Percentiles rank a stretch among this genome's conserved stretches.
Evolutionary conservation across 106 monocot genomes (phyloP).

Genomic region (Apostasia shenzhenica): DNA sequence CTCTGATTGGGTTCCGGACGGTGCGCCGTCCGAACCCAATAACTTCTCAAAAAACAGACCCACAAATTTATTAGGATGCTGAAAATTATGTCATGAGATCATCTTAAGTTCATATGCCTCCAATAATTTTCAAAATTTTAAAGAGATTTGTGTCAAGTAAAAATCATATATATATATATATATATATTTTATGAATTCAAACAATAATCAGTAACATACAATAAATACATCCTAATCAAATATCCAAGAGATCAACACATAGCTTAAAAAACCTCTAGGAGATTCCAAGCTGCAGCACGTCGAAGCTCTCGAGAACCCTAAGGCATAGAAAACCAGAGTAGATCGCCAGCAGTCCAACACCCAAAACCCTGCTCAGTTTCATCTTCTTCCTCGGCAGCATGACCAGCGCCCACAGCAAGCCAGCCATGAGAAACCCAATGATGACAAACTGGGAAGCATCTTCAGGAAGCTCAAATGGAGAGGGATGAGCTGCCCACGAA

Average conservation of each 20-base stretch:
- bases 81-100: no score
- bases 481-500: slow-evolving; percentile 2
- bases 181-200: no score
- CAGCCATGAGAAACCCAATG: slow-evolving; percentile 8
- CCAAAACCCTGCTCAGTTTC: slow-evolving; percentile 17
- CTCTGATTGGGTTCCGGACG: no score
- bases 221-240: background rate
- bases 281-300: background rate
- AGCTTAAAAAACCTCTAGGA: background rate
- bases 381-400: slow-evolving; percentile 9
- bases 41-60: no score
- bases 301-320: slow-evolving; percentile 10
- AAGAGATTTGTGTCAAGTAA: no score
- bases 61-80: no score
- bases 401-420: slow-evolving; percentile 16
- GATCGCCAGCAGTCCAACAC: slow-evolving; percentile 7
- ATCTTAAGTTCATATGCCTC: no score
- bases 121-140: no score
- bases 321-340: slow-evolving; percentile 22
- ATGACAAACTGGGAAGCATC: slow-evolving; percentile 3
- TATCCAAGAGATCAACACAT: background rate
- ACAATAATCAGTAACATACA: no score
- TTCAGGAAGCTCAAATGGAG: slow-evolving; percentile 1
- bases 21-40: no score
- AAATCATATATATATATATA: no score